Percentiles rank a stretch among this genome's conserved stretches.
These are phyloP conservation scores for Coriaria nepalensis DNA, from an alignment of 306 rosid species.

Conservation along the genomic window DNA sequence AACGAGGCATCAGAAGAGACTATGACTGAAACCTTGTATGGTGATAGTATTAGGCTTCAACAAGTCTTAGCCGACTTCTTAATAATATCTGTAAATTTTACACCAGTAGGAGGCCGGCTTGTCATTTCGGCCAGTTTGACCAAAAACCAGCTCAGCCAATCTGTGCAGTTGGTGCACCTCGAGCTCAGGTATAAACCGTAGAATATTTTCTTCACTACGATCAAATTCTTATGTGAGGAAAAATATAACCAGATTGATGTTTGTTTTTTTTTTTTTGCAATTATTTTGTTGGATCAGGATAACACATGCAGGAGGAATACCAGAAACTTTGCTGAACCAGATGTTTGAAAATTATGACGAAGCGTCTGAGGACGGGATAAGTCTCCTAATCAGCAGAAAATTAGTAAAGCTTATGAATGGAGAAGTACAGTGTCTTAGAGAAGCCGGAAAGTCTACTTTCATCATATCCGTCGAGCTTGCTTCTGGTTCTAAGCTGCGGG, in stretches of 20 bases:
- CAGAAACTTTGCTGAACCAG: slow-evolving; percentile 62
- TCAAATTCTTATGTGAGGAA: not conserved
- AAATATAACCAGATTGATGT: no score
- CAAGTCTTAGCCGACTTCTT: slow-evolving; percentile 76
- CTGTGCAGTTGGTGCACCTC: slow-evolving; percentile 68
- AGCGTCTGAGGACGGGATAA: slow-evolving; percentile 61
- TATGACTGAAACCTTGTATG: slow-evolving; percentile 46
- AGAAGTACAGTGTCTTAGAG: slow-evolving; percentile 63
- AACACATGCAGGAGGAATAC: slow-evolving; percentile 62
- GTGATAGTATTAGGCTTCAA: slow-evolving; percentile 79
- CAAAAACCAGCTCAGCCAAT: slow-evolving; percentile 61
- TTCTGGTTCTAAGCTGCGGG: slow-evolving; percentile 25
- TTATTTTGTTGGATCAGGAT: slow-evolving; percentile 33
- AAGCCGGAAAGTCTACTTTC: slow-evolving; percentile 66
- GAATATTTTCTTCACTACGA: not conserved
- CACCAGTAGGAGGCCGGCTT: slow-evolving; percentile 61
- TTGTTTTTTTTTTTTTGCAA: not conserved
- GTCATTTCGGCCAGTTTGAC: slow-evolving; percentile 43
- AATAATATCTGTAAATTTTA: slow-evolving; percentile 37
- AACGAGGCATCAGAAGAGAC: slow-evolving; percentile 47
- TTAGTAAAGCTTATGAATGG: slow-evolving; percentile 85
- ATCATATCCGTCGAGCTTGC: slow-evolving; percentile 74
- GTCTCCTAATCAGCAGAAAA: slow-evolving; percentile 71
- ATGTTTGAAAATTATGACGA: slow-evolving; percentile 57
- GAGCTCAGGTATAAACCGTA: slow-evolving; percentile 51